phyloP scores from a whole-genome alignment of 106 monocot genomes.

The Dioscorea zingiberensis region DNA sequence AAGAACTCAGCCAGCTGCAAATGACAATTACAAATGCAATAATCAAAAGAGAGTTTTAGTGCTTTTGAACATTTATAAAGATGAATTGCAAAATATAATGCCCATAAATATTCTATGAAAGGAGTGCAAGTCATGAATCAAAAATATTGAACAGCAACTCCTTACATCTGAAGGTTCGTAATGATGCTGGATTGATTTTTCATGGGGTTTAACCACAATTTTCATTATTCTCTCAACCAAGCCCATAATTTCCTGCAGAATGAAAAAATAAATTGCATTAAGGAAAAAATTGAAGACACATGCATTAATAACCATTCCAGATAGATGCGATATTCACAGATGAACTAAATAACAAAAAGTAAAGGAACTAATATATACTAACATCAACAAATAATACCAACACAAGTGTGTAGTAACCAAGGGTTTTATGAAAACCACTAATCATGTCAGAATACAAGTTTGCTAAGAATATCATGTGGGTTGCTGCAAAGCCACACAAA shows the following conservation, averaged over 20 bases:
- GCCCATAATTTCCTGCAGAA: slow-evolving; percentile 57
- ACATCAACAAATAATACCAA: too few species aligned
- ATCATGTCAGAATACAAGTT: too few species aligned
- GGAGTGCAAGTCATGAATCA: background rate
- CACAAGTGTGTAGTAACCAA: too few species aligned
- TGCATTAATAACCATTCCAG: background rate
- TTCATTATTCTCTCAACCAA: slow-evolving; percentile 58
- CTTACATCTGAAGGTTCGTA: slow-evolving; percentile 44
- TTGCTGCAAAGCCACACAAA: too few species aligned
- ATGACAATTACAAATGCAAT: background rate
- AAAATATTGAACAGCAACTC: slow-evolving; percentile 1
- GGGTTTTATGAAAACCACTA: too few species aligned
- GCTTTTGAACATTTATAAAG: too few species aligned
- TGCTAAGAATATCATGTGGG: too few species aligned
- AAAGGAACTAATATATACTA: too few species aligned
- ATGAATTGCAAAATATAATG: background rate
- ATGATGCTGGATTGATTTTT: slow-evolving; percentile 12
- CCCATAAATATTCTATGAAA: background rate
- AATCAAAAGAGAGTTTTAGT: background rate
- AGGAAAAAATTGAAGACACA: background rate
- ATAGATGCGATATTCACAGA: too few species aligned
- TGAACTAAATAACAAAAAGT: too few species aligned
- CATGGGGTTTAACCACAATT: slow-evolving; percentile 27
- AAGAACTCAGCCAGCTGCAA: slow-evolving; percentile 54
- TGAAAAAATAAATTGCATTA: background rate